Evolutionary conservation across 2,329 filamentous ascomycete species (phyloP).

Genomic region (Balansia obtecta): DNA sequence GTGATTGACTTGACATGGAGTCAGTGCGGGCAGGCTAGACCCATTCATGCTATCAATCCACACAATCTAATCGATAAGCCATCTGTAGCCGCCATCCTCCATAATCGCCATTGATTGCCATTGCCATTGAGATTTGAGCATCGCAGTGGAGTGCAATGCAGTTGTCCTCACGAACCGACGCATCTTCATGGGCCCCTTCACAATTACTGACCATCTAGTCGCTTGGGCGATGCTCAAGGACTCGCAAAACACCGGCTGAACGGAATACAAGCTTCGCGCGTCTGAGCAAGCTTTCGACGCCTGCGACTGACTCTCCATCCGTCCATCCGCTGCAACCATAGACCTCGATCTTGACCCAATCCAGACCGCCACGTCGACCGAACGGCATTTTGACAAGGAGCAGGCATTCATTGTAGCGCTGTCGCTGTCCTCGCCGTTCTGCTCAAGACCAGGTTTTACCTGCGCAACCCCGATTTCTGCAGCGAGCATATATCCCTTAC

Average conservation of each 20-base stretch:
- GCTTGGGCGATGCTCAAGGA: neutral
- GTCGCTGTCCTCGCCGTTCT: conserved; percentile 4
- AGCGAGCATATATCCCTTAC: neutral
- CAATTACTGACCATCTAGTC: neutral
- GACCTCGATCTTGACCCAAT: neutral
- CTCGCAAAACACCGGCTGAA: neutral
- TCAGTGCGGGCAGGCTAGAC: too few species aligned
- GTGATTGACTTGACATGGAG: too few species aligned
- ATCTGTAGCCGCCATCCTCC: neutral
- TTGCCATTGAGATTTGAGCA: neutral
- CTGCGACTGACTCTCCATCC: neutral
- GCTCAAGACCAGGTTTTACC: neutral
- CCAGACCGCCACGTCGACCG: conserved; percentile 3
- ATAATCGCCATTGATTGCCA: too few species aligned
- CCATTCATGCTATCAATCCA: too few species aligned
- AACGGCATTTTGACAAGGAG: conserved; percentile 4
- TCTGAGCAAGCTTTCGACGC: neutral
- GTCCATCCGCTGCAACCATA: neutral
- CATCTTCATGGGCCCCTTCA: neutral
- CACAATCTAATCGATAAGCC: conserved; percentile 6
- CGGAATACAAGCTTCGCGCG: neutral
- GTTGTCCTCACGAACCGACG: neutral
- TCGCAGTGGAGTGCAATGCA: neutral
- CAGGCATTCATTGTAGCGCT: neutral
- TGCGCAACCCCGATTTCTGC: neutral